Evolutionary conservation across 306 rosid species (phyloP).

Genomic region (Ceratonia siliqua): DNA sequence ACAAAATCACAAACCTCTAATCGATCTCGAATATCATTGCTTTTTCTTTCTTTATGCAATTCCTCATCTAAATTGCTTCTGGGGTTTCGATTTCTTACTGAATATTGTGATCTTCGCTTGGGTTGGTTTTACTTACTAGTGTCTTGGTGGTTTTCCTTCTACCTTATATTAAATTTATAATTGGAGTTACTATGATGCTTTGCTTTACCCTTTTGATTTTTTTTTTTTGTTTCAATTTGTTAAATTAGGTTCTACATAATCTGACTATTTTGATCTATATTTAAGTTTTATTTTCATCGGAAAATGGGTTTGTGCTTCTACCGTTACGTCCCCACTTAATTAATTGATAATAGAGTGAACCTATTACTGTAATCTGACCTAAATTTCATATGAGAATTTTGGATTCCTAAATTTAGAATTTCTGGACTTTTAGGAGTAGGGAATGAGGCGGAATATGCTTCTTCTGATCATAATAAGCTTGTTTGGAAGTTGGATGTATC

Average conservation of each 20-base stretch:
- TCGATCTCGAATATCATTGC: conserved; percentile 34
- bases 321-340: background rate
- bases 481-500: conserved; percentile 13
- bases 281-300: background rate
- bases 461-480: conserved; percentile 20
- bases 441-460: conserved; percentile 27
- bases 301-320: background rate
- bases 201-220: conserved; percentile 22
- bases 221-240: background rate
- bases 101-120: conserved; percentile 7
- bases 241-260: background rate
- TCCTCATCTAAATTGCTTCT: background rate
- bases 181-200: conserved; percentile 10
- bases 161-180: conserved; percentile 1
- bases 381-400: background rate
- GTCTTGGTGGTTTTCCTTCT: background rate
- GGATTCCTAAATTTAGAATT: conserved; percentile 2
- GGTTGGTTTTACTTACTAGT: conserved; percentile 4
- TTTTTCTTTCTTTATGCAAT: conserved; percentile 19
- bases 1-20: background rate
- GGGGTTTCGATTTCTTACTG: background rate
- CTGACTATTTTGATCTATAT: background rate
- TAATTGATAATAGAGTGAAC: conserved; percentile 18
- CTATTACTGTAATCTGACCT: conserved; percentile 23
- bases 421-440: conserved; percentile 9